Base-by-base conservation (phyloP, 2,329 filamentous ascomycete genomes). In the Penicillium crustosum region DNA sequence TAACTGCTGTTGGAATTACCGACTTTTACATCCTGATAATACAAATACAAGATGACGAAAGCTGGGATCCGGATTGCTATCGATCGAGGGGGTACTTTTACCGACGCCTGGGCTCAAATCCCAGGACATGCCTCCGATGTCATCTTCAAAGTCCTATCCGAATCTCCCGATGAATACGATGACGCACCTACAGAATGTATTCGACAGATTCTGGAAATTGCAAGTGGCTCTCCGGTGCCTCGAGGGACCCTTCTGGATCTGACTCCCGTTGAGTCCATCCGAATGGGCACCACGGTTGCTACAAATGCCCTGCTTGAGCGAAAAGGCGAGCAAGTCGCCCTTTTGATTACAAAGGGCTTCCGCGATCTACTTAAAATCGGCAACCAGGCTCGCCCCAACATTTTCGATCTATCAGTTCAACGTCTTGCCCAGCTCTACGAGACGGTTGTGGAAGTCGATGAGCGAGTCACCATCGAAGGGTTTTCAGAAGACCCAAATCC, bases 271-370 rank as follows among this genome's bases (percentile, higher is more conserved):
- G 36, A 38, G 17, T 38, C 36, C n/a, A 38, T 95, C 70, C 87
- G 91, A 47, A 96, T 95, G 90, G 91, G 91, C 49, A 96, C 91
- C 2, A 95, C 91, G 0, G 91, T 96, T n/a, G 91, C 91, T 10
- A 96, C 91, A 0, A 95, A 95, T 71, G 91, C 91, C 0, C 76
- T 96, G 56, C 81, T 96, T 2, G 92, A 96, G 74, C 82, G 91
- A 61, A 95, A 95, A 72, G 92, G 91, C 44, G 90, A 93, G 75
- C 85, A 85, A 66, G 91, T 93, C 84, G 94, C 4, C 87, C 82
- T 96, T 75, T 84, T 95, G 0, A 89, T 92, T 5, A 94, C 90
- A 0, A 87, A 86, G 65, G 91, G 91, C 0, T 95, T 95, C 79
- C 36, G 36, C 9, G 36, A 38, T 4, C 9, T 19, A 19, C 41